These are phyloP conservation scores for Teunomyces panamensis DNA, from an alignment of 805 yeast species.

Conservation along the genomic window DNA sequence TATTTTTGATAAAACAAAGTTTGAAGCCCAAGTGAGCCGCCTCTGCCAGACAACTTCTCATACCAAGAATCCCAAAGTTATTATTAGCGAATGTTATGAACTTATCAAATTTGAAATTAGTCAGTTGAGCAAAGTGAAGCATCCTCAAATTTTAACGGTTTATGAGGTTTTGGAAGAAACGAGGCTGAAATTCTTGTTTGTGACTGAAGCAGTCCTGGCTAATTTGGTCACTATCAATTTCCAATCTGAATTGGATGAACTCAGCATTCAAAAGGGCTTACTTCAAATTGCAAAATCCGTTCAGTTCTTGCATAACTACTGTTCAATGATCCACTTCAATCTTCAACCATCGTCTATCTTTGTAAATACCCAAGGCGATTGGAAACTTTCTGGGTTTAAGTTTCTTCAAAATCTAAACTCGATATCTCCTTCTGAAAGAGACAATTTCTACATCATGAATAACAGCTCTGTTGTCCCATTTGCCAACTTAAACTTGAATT, in stretches of 20 bases:
- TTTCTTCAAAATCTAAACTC: conserved; percentile 50
- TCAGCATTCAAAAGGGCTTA: conserved; percentile 77
- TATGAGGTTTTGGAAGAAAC: conserved; percentile 91
- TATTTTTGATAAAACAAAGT: conserved; percentile 76
- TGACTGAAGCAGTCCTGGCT: conserved; percentile 71
- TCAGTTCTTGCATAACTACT: conserved; percentile 76
- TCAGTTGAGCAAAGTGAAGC: conserved; percentile 77
- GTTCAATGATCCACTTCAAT: conserved; percentile 73
- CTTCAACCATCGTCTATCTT: conserved; percentile 74
- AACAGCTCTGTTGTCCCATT: conserved; percentile 79
- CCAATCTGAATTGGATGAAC: conserved; percentile 52
- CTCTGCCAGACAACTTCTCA: conserved; percentile 29
- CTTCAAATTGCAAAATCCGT: conserved; percentile 74
- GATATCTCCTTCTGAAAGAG: conserved; percentile 42
- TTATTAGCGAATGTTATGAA: conserved; percentile 61
- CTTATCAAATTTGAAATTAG: conserved; percentile 65
- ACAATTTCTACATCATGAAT: conserved; percentile 65
- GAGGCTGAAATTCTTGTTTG: conserved; percentile 73
- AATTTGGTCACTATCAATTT: conserved; percentile 42
- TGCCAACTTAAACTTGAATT: conserved; percentile 68
- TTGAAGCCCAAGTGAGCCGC: conserved; percentile 51
- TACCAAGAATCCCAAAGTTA: conserved; percentile 46
- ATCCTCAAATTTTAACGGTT: conserved; percentile 80
- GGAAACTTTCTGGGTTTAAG: conserved; percentile 82
- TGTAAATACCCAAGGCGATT: conserved; percentile 82